phyloP scores from a whole-genome alignment of 768 basidiomycete genomes.

The Leucosporidium yakuticum region DNA sequence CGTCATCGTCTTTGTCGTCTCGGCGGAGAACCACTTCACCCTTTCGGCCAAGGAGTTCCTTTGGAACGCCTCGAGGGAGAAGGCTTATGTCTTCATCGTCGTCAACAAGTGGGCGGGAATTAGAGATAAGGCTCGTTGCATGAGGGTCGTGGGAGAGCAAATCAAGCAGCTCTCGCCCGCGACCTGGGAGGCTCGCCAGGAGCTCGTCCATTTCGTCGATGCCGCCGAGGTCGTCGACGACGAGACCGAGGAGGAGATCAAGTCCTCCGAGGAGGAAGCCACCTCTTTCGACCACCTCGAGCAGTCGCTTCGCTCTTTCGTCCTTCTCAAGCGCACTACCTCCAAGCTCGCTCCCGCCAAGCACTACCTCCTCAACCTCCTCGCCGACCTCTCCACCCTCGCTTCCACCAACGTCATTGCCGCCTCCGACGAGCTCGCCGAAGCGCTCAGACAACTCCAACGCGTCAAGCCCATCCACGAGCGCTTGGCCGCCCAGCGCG shows the following conservation, averaged over 20 bases:
- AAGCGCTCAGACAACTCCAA: constrained; percentile 64
- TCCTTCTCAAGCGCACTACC: constrained; percentile 89
- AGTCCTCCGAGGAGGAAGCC: constrained; percentile 44
- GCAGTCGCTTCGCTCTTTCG: constrained; percentile 82
- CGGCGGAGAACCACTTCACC: constrained; percentile 97
- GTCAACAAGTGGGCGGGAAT: constrained; percentile 98
- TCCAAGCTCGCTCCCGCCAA: constrained; percentile 90
- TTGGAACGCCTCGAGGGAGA: constrained; percentile 85
- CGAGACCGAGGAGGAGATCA: constrained; percentile 53
- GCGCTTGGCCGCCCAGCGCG: constrained; percentile 69
- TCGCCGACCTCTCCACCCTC: constrained; percentile 81
- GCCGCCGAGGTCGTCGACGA: constrained; percentile 54
- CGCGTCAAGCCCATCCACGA: constrained; percentile 73
- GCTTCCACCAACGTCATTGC: constrained; percentile 77
- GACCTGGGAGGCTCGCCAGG: constrained; percentile 81
- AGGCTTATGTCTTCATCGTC: constrained; percentile 95
- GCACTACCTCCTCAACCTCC: constrained; percentile 83
- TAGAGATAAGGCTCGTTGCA: constrained; percentile 88
- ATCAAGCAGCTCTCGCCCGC: constrained; percentile 86
- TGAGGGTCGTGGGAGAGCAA: constrained; percentile 80
- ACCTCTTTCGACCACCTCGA: constrained; percentile 77
- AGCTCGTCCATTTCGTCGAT: constrained; percentile 98
- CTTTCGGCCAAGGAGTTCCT: constrained; percentile 92
- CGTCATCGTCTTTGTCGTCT: constrained; percentile 95
- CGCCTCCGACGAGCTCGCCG: constrained; percentile 69